Base-by-base conservation (phyloP, 148 eudicot genomes). In the Euryodendron excelsum region DNA sequence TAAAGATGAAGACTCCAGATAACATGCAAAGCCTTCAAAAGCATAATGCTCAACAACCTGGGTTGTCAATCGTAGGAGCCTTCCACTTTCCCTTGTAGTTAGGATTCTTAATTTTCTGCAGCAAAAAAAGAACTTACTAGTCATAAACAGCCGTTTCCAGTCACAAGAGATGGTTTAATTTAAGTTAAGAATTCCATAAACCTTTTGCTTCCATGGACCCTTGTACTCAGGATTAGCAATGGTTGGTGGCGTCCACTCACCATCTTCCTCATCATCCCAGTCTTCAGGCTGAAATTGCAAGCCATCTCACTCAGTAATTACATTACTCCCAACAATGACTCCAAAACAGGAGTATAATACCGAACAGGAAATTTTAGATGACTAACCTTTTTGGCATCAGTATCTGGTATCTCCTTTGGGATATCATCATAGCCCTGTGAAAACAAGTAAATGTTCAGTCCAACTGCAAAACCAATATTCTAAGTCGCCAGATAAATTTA, bases 201-300 rank as follows among this genome's bases (percentile, higher is more conserved):
- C 98, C 97, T 95, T 95, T 83, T 88, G 80, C 86, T 86, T 81
- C 99, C 99, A 95, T 82, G 96, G 93, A 66, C 99, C 99, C 96
- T 95, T 95, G 94, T 90, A 95, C 86, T 95, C 96, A 3, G 99
- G 93, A 87, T 95, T 93, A 18, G 96, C 89, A 74, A 89, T 86
- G 48, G 99, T 95, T 55, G 99, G 99, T 41, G 92, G 86, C 10
- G 97, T 90, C 99, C 99, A 95, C 82, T 93, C 99, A 73, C 99
- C 97, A 91, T 95, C 99, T 90, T 95, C 99, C 89, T 93, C 99
- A 72, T 95, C 97, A 88, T 95, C 99, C 99, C 99, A 95, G 67
- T 95, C 99, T 86, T 95, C 99, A 3, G 99, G 99, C 99, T 94
- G 84, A 78, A 84, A 83, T 72, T 20, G 31, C 34, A 77, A 68